Base-by-base conservation (phyloP, 1,284 basidiomycete species). In the Wallemia hederae region DNA sequence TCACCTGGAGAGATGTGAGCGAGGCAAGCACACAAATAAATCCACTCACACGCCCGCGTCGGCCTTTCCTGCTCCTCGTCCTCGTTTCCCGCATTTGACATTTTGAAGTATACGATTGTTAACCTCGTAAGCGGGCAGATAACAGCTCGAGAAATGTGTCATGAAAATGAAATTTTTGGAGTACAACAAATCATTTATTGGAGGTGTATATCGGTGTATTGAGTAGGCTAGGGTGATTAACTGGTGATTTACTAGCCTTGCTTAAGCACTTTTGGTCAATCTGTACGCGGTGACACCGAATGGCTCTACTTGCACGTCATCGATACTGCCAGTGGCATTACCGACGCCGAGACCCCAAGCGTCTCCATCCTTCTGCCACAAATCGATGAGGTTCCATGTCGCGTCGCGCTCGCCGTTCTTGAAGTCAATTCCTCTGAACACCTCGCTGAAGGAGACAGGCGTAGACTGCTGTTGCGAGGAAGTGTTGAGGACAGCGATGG, bases 401-500 rank as follows among this genome's bases (percentile, higher is more conserved):
- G 9, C 39, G 11, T 49, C 9, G 5, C 39, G 11, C 3, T 49
- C 39, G 5, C 39, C 19, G n/a, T 14, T 5, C 28, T 66, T 66
- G 31, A 63, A 64, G 39, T 49, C 39, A 5, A 49, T 49, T 11
- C 39, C 57, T 31, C 60, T 59, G 60, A 64, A 63, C 49, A 63
- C 29, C 24, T 62, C 61, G 27, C 60, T 57, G 39, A 63, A 59
- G 11, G n/a, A 17, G 3, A 63, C 34, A 33, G 59, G 55, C 19
- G 62, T 15, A 19, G 62, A 60, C 14, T 49, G 26, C 19, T 62
- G 39, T 31, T 64, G 28, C 19, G 39, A 22, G 15, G 63, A 55
- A 25, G 60, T 60, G 59, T 64, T 64, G 58, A 64, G 26, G 55
- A 64, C 24, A 1, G 61, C 62, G 2, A 64, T 59, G 5, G 58